phyloP scores from a whole-genome alignment of 2,329 filamentous ascomycete species.

The Cercospora janseana region DNA sequence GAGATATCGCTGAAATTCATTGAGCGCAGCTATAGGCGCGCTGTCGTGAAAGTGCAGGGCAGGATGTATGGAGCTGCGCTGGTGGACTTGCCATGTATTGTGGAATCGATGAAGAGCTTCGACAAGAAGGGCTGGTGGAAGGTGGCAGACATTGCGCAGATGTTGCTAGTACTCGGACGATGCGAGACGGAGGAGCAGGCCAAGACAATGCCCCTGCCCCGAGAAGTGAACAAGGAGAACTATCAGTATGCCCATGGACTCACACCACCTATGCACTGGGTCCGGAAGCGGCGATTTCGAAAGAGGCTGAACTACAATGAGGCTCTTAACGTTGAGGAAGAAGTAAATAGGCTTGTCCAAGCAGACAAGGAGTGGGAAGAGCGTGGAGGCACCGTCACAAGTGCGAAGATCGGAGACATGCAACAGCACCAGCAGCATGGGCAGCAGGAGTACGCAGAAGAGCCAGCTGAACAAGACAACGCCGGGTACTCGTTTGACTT shows the following conservation, averaged over 20 bases:
- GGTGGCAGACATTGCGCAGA: conserved; percentile 82
- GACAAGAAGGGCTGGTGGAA: conserved; percentile 86
- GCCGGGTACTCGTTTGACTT: conserved; percentile 30
- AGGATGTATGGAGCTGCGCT: conserved; percentile 73
- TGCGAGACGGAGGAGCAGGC: conserved; percentile 58
- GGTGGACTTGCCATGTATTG: conserved; percentile 81
- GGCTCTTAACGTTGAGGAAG: conserved; percentile 78
- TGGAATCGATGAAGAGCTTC: conserved; percentile 92
- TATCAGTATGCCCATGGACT: conserved; percentile 80
- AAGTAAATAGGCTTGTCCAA: conserved; percentile 70
- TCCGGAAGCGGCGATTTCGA: conserved; percentile 76
- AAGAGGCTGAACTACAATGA: conserved; percentile 79
- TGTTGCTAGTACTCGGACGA: conserved; percentile 73
- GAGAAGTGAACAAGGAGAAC: conserved; percentile 65
- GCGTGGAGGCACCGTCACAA: conserved; percentile 46
- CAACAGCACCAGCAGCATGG: conserved; percentile 16
- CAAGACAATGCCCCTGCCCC: conserved; percentile 60
- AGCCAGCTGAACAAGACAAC: conserved; percentile 27
- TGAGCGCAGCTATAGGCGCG: conserved; percentile 68
- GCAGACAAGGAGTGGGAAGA: conserved; percentile 60
- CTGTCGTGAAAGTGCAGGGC: conserved; percentile 67
- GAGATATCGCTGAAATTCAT: conserved; percentile 81
- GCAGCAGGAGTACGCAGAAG: conserved; percentile 1
- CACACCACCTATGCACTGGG: conserved; percentile 84
- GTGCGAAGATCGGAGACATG: conserved; percentile 12